Evolutionary conservation across 805 yeast genomes (phyloP), one percentile per base, ranked within the genome.

Genomic region (Candida sonorensis): DNA sequence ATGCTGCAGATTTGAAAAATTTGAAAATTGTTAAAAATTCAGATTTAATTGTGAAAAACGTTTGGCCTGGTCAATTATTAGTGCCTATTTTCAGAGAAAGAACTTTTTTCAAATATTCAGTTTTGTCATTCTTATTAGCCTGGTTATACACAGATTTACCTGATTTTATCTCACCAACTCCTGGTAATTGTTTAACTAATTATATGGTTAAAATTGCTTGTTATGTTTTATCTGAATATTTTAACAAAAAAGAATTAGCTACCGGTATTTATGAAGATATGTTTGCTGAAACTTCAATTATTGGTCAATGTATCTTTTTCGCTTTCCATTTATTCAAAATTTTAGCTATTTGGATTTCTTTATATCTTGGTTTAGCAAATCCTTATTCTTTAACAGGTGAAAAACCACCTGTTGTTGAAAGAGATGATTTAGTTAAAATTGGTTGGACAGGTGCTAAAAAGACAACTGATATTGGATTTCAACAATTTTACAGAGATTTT

Each of bases 91-190:
- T 94, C 87, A 60, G 64, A 38, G 60, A 60, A 37, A 64, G 72
- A 48, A 45, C 57, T 17, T 59, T 63, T 38, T 41, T 52, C n/a
- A 66, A 63, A 18, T 67, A 57, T 41, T 44, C 65, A 21, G 51
- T 68, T 33, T 30, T 63, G 12, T 31, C 66, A 1, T 36, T 62
- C 4, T 59, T 84, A 46, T 31, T 70, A 8, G 59, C 61, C 12
- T 92, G 98, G 97, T 69, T 92, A 37, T 92, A 88, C 57, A 78
- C 95, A 2, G 97, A 92, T 61, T 68, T 92, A 54, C 98, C 98
- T 2, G 95, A 86, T 51, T 71, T 66, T 46, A 64, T 86, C 33
- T 74, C 88, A 22, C 97, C 97, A 29, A 90, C 97, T 4, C 97
- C 97, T 0, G 96, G 96, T 16, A 69, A 77, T 36, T 81, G 88